Evolutionary conservation across 2,329 filamentous ascomycete species (phyloP), one percentile per base, ranked within the genome.

Genomic region (Penicillium glabrum): DNA sequence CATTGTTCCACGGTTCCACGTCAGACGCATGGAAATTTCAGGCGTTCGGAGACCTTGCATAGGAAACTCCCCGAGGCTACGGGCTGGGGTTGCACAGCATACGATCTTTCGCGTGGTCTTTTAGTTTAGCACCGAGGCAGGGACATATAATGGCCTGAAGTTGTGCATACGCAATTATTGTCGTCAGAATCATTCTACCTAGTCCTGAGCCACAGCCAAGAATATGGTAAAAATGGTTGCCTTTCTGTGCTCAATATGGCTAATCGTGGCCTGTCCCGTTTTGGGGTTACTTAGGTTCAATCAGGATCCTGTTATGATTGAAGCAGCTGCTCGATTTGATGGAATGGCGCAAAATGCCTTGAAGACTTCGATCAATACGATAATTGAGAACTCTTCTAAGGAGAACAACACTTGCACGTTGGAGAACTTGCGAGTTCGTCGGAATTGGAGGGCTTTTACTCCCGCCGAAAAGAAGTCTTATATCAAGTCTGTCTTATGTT

Each of bases 401-500:
- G 10, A 41, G 7, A 50, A 26, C 3, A 39, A 27, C 27, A 9
- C 16, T 2, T 67, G 64, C 41, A 55, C 58, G 2, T 33, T 55
- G 31, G 35, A 61, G 16, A 66, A 47, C 10, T 35, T 69, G 31
- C 64, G 62, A 7, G 44, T 68, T 23, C 67, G 67, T 51, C 66
- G 67, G 29, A 59, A 69, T 47, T 71, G 70, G 70, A 66, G 63
- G 39, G 43, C 70, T 3, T 71, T 79, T 43, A 69, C 72, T 5
- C 51, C 58, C 21, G 19, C 52, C 0, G 69, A 78, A 59, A 72
- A 72, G 53, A 69, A 70, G 23, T 68, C 69, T 7, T 83, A 82
- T 64, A 79, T 78, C 51, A 65, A 72, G 7, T 79, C 80, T 3
- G 75, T 80, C 48, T 69, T 77, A 41, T 83, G 81, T 53, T 63